A percentile compares a stretch with the other conserved stretches of the same genome.
Evolutionary conservation across 2,329 filamentous ascomycete species (phyloP).

Genomic region (Ophiocordyceps camponoti-rufipedis): DNA sequence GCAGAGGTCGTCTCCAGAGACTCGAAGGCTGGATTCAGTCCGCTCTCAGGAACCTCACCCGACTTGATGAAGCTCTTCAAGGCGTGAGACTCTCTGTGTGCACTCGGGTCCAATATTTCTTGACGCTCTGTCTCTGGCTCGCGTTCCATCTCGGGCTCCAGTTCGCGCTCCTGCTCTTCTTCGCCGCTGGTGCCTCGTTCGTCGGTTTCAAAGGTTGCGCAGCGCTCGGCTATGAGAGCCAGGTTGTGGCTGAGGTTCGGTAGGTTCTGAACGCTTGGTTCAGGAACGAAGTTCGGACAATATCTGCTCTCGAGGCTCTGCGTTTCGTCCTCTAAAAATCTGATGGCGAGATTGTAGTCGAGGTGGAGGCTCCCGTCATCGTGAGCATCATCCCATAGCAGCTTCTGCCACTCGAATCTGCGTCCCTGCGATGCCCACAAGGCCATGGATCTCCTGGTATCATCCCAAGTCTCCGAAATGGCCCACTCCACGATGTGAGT

Average conservation of each 20-base stretch:
- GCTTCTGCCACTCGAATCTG: background rate
- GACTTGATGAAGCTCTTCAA: too few species aligned
- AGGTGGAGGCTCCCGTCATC: too few species aligned
- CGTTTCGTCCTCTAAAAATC: background rate
- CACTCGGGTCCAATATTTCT: slow-evolving; percentile 1
- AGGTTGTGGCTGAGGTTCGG: too few species aligned
- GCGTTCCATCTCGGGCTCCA: slow-evolving; percentile 43
- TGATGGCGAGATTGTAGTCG: background rate
- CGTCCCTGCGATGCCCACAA: slow-evolving; percentile 3
- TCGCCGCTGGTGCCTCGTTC: too few species aligned
- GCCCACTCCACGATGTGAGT: slow-evolving; percentile 34
- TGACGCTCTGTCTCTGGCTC: slow-evolving; percentile 37
- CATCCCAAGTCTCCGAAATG: slow-evolving; percentile 35
- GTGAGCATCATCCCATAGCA: background rate
- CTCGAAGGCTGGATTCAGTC: background rate
- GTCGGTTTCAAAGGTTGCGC: too few species aligned
- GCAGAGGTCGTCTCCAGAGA: background rate
- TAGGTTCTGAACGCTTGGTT: too few species aligned
- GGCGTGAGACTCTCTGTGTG: too few species aligned
- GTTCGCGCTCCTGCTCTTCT: slow-evolving; percentile 17
- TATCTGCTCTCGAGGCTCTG: slow-evolving; percentile 1
- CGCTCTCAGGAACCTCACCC: background rate
- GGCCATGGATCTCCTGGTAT: slow-evolving; percentile 20
- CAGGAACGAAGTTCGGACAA: background rate
- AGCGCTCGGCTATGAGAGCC: too few species aligned